A percentile compares a stretch with the other conserved stretches of the same genome.
phyloP scores from a whole-genome alignment of 257 asterid species.

The Mitragyna speciosa region DNA sequence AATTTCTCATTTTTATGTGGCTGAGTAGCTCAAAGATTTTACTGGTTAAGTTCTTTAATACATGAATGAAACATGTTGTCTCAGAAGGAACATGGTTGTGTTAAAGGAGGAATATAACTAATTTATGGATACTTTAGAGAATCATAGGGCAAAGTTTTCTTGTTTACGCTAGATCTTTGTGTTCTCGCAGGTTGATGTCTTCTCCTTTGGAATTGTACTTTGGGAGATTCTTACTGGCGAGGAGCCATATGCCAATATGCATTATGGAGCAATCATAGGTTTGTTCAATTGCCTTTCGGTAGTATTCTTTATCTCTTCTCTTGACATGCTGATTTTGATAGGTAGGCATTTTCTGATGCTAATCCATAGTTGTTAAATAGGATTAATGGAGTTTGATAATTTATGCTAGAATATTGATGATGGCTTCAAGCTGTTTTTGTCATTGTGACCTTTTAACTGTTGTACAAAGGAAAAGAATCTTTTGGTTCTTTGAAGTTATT shows the following conservation, averaged over 20 bases:
- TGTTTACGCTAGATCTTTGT: background rate
- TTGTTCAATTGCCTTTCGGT: slow-evolving; percentile 20
- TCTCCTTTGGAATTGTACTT: slow-evolving; percentile 89
- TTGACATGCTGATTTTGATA: background rate
- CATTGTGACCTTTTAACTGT: background rate
- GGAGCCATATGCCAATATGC: slow-evolving; percentile 97
- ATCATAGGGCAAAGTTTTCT: background rate
- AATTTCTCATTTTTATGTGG: background rate
- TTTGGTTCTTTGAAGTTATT: background rate
- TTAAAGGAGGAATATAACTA: background rate
- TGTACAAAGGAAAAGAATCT: background rate
- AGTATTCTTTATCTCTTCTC: background rate
- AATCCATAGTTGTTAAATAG: background rate
- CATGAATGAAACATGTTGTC: background rate
- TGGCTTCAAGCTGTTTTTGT: background rate
- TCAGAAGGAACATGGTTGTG: background rate
- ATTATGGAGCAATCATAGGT: slow-evolving; percentile 97
- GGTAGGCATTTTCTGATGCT: background rate
- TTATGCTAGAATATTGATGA: background rate
- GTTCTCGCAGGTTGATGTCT: slow-evolving; percentile 77
- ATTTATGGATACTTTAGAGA: background rate
- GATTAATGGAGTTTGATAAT: background rate
- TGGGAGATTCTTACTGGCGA: slow-evolving; percentile 99
- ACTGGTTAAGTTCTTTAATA: background rate
- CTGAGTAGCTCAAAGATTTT: background rate